These are phyloP conservation scores for Chaetomium sp. DNA, from an alignment of 2,329 filamentous ascomycete genomes.

Conservation along the genomic window DNA sequence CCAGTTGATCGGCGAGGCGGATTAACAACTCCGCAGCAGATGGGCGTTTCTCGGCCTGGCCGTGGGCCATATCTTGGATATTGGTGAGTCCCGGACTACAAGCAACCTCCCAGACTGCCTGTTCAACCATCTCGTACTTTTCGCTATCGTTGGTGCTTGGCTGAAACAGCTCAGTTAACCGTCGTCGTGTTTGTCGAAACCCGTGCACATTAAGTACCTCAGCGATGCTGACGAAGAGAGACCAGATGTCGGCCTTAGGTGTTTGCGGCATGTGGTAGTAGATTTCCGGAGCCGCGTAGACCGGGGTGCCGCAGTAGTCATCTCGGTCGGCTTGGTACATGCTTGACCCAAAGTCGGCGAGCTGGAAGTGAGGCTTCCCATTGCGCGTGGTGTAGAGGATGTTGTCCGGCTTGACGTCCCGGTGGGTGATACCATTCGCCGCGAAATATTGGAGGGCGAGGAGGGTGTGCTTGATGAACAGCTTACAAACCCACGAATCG, in stretches of 20 bases:
- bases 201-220: background rate
- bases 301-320: no score
- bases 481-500: background rate
- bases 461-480: background rate
- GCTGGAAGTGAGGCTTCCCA: background rate
- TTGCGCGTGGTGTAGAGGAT: background rate
- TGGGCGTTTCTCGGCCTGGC: background rate
- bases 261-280: background rate
- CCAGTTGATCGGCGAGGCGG: background rate
- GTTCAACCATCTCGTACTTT: background rate
- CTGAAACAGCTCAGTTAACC: no score
- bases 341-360: background rate
- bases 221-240: background rate
- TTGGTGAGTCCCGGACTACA: no score
- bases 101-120: background rate
- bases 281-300: background rate
- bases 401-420: background rate
- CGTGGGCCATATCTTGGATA: background rate
- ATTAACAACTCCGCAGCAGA: background rate
- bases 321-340: background rate
- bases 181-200: background rate
- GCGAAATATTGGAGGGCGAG: background rate
- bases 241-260: background rate
- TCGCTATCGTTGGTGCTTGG: background rate
- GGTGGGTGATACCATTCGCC: background rate